Conservation (phyloP, 202 grass and related monocot genomes). For the Cymbopogon flexuosus region DNA sequence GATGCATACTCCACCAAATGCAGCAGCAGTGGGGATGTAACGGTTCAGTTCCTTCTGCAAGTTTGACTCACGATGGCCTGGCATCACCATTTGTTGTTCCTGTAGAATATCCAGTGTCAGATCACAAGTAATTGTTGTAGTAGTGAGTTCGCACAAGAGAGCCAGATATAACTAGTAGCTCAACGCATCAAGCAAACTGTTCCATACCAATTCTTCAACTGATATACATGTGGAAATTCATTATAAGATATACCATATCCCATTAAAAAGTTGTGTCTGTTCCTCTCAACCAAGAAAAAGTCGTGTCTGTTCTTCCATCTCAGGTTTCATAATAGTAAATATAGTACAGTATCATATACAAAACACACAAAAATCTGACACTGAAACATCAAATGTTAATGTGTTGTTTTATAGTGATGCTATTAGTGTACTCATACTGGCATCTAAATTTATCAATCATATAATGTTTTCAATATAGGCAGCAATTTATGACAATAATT, state of each 20-base stretch:
- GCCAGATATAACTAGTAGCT: background rate
- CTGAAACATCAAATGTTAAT: background rate
- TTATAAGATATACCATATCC: background rate
- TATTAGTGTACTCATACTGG: background rate
- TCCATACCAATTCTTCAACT: background rate
- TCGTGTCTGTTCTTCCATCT: background rate
- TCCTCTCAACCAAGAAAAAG: background rate
- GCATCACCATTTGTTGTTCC: conserved; percentile 96
- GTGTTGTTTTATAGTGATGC: background rate
- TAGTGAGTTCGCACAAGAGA: background rate
- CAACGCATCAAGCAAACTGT: background rate
- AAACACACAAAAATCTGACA: background rate
- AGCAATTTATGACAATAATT: background rate
- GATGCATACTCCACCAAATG: conserved; percentile 71
- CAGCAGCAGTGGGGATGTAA: conserved; percentile 64
- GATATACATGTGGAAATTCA: background rate
- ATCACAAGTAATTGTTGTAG: background rate
- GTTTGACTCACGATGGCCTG: conserved; percentile 71
- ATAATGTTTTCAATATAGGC: background rate
- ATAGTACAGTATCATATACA: background rate
- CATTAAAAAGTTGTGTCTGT: background rate
- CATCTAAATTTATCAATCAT: background rate
- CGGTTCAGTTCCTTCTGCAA: conserved; percentile 76
- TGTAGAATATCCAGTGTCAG: conserved; percentile 23
- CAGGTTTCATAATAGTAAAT: background rate